Evolutionary conservation across 495 filamentous ascomycete species (phyloP).

Genomic region (Arthonia radiata): DNA sequence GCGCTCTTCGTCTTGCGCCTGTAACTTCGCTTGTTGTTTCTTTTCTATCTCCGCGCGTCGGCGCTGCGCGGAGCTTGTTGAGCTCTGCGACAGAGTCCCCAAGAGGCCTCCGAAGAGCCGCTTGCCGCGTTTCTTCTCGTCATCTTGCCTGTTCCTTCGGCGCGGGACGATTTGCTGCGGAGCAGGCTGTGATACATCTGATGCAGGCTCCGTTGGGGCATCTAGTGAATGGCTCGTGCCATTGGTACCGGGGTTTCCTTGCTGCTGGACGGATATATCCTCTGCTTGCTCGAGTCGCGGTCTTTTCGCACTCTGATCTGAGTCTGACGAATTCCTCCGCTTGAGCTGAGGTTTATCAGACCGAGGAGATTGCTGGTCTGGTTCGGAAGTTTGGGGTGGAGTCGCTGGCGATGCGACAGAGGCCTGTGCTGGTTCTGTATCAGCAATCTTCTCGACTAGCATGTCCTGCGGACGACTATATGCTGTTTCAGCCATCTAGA

Average conservation of each 20-base stretch:
- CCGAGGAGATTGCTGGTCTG: too few relatives aligned
- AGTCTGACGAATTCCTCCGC: too few relatives aligned
- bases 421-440: too few relatives aligned
- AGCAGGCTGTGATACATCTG: too few relatives aligned
- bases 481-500: too few relatives aligned
- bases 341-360: too few relatives aligned
- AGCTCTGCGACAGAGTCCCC: conserved; percentile 66
- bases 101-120: conserved; percentile 75
- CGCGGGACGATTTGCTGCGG: conserved; percentile 11
- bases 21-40: conserved; percentile 62
- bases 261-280: conserved; percentile 10
- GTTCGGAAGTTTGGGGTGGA: too few relatives aligned
- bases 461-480: too few relatives aligned
- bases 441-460: too few relatives aligned
- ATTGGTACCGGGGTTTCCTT: conserved; percentile 10
- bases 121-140: conserved; percentile 71
- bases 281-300: too few relatives aligned
- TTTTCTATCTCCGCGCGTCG: conserved; percentile 73
- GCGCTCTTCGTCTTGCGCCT: conserved; percentile 43
- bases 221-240: conserved; percentile 1
- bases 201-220: conserved; percentile 4
- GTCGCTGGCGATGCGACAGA: too few relatives aligned
- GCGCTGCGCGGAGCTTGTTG: conserved; percentile 39
- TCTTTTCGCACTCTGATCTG: too few relatives aligned
- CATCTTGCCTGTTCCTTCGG: conserved; percentile 27